phyloP scores from a whole-genome alignment of 345 rosid species.

The Camelina hispida region DNA sequence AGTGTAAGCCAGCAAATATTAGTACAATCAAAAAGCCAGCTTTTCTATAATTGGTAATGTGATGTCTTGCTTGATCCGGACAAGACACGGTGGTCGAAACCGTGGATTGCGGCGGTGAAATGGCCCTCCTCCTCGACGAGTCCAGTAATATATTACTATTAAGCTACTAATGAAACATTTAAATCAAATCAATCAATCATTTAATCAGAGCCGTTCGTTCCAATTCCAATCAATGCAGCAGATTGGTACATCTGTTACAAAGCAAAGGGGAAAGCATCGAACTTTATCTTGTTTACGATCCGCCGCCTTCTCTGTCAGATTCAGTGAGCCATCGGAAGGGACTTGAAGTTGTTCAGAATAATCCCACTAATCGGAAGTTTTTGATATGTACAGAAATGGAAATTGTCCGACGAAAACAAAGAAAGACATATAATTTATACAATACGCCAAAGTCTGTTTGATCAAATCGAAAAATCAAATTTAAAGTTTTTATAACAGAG shows the following conservation, averaged over 20 bases:
- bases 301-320: slow-evolving; percentile 24
- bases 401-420: slow-evolving; percentile 24
- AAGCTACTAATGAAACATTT: neutral
- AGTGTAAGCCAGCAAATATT: neutral
- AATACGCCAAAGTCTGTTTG: slow-evolving; percentile 8
- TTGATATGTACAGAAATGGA: slow-evolving; percentile 29
- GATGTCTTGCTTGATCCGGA: slow-evolving; percentile 8
- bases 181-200: neutral
- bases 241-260: slow-evolving; percentile 10
- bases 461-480: slow-evolving; percentile 23
- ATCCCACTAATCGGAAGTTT: slow-evolving; percentile 9
- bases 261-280: neutral
- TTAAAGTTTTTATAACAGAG: slow-evolving; percentile 20
- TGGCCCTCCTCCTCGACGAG: slow-evolving; percentile 3
- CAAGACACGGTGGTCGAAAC: slow-evolving; percentile 34
- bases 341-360: neutral
- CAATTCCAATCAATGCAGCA: slow-evolving; percentile 4
- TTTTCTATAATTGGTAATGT: slow-evolving; percentile 1
- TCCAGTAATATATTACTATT: slow-evolving; percentile 5
- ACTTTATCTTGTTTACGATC: neutral
- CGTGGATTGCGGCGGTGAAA: slow-evolving; percentile 28
- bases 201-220: slow-evolving; percentile 23
- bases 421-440: slow-evolving; percentile 31
- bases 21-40: neutral
- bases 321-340: neutral